phyloP scores from a whole-genome alignment of 768 basidiomycete genomes.

The Boletus rubescentipes region DNA sequence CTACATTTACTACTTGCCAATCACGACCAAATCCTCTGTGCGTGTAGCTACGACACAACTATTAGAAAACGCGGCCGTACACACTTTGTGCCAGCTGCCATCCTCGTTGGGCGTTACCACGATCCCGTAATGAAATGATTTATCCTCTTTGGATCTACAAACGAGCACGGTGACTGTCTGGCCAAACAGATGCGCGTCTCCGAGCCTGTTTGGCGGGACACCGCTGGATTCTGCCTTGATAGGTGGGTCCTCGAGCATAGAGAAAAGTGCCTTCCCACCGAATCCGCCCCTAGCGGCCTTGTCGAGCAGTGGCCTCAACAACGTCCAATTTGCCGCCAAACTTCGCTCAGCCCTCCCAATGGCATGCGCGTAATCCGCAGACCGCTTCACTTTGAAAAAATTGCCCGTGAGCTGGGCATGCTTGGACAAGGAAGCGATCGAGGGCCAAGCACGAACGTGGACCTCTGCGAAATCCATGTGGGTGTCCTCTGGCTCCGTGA shows the following conservation, averaged over 20 bases:
- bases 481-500: neutral
- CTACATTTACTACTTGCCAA: too few species aligned
- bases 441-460: neutral
- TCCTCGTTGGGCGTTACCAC: neutral
- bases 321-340: neutral
- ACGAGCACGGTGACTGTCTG: neutral
- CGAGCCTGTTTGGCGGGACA: slow-evolving; percentile 4
- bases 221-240: neutral
- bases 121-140: slow-evolving; percentile 8
- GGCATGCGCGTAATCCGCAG: neutral
- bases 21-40: neutral
- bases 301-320: neutral
- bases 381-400: neutral
- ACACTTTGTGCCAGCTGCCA: slow-evolving; percentile 4
- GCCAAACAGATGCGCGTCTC: neutral
- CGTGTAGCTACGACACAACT: neutral
- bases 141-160: slow-evolving; percentile 6
- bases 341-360: slow-evolving; percentile 5
- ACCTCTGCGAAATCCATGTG: neutral
- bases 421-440: neutral
- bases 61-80: slow-evolving; percentile 2
- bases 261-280: neutral
- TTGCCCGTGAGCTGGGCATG: neutral
- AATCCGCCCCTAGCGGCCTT: neutral
- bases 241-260: neutral